These are phyloP conservation scores for Geum urbanum DNA, from an alignment of 306 rosid genomes.

Conservation along the genomic window DNA sequence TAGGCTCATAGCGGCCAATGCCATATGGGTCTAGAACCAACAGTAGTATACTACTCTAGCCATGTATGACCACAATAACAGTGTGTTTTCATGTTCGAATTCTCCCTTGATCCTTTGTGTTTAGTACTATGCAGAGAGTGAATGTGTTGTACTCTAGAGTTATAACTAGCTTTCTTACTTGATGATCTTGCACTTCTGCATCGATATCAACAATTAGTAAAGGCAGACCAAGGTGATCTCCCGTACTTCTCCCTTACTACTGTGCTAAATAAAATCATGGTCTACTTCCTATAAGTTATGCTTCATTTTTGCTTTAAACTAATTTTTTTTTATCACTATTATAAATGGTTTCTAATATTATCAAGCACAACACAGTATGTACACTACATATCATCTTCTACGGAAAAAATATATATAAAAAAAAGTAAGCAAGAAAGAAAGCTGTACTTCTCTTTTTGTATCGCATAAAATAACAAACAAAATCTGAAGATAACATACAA, in stretches of 20 bases:
- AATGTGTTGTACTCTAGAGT: conserved; percentile 1
- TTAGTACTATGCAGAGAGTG: neutral
- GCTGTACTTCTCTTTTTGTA: neutral
- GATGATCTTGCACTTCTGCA: neutral
- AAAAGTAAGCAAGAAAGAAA: neutral
- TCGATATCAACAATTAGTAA: neutral
- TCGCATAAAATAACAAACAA: neutral
- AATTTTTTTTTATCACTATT: no score
- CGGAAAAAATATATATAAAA: neutral
- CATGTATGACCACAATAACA: conserved; percentile 9
- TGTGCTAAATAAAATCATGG: conserved; percentile 9
- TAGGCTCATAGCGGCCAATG: conserved; percentile 50
- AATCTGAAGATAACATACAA: neutral
- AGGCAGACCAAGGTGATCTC: neutral
- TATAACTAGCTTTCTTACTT: neutral
- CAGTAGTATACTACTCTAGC: neutral
- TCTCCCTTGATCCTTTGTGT: neutral
- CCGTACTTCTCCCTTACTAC: neutral
- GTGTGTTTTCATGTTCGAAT: neutral
- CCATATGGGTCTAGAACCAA: conserved; percentile 45
- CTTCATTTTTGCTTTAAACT: no score
- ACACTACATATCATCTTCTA: neutral
- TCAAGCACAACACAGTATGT: neutral
- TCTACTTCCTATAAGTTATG: neutral
- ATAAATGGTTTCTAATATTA: neutral